Base-by-base conservation (phyloP, 805 yeast species). In the Teunomyces tritomae region DNA sequence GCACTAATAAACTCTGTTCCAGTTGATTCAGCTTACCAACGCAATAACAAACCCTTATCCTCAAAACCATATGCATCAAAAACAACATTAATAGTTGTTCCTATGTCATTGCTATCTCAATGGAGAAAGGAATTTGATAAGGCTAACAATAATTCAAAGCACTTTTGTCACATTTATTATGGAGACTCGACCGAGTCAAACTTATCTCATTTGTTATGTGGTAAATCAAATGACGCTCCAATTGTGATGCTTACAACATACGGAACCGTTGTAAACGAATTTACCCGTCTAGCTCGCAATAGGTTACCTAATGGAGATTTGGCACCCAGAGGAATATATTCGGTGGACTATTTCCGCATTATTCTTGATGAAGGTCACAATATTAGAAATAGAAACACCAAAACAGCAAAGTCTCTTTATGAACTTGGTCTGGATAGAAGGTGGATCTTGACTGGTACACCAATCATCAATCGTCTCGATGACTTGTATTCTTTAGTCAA, bases 371-470 rank as follows among this genome's bases (percentile, higher is more conserved):
- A 91, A 65, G 97, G 94, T 8, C 98, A 92, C 61, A 87, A 78
- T 24, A 91, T 91, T 49, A 75, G 96, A 58, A 91, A 90, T 62
- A 74, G 91, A 57, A 70, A 78, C 40, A 83, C 96, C 1, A 84
- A 84, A 49, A 85, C 96, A 0, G 83, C 97, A 0, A 84, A 83
- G 53, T 86, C 97, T 0, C 77, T 90, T 6, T 81, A 79, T 64
- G 85, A 79, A 17, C 59, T 91, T n/a, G 58, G 67, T 8, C 82
- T 88, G 56, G 70, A 74, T 14, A 73, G 94, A 43, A 81, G 82
- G 50, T 91, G 98, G 98, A 74, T 86, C 3, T 70, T 92, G 41
- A 89, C 97, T 0, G 98, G 98, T 6, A 91, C 98, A 0, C 97
- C 98, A 0, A 87, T 91, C 27, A 86, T 90, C 34, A 91, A 91